Base-by-base conservation (phyloP, 257 asterid genomes). In the Lavandula angustifolia region DNA sequence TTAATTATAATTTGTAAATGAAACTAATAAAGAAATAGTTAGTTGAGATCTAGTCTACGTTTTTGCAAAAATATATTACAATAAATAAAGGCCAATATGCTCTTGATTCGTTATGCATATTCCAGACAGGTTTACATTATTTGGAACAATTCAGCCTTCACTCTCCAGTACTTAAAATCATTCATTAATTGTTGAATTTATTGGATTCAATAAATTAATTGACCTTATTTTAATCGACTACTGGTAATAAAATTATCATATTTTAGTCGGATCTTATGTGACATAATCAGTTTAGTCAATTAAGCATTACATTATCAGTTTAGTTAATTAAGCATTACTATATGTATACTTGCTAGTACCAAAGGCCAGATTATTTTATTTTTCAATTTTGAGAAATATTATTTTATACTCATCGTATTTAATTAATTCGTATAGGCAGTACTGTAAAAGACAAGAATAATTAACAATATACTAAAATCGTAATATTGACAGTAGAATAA, bases 21-120 rank as follows among this genome's bases (percentile, higher is more conserved):
- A 27, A 44, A 49, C n/a, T 18, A 33, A 18, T 66, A 43, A 16
- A 51, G 2, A 66, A 42, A 49, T 32, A 58, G 5, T 7, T 33
- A 34, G 51, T 66, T 59, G 41, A 60, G 73, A 66, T 73, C 33
- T 73, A 54, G 73, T 73, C 60, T 52, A 66, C 13, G 38, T 34
- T 27, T 65, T 6, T 41, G 17, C 17, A 29, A 52, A 17, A 46
- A 27, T 5, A 48, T 38, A 71, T n/a, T n/a, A 16, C 9, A 37
- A 0, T 6, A 4, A 59, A 32, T 12, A 4, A 44, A 73, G 33
- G 59, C 17, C 7, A 40, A 58, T 12, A 64, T 72, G 52, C 44
- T 22, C 13, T 65, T 65, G 34, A 65, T 65, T 72, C 77, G 72
- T 40, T 49, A 34, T 33, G 17, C 51, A 58, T 32, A 65, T 65